These are phyloP conservation scores for Penicillium sp. DNA, from an alignment of 2,329 filamentous ascomycete genomes.

Conservation along the genomic window DNA sequence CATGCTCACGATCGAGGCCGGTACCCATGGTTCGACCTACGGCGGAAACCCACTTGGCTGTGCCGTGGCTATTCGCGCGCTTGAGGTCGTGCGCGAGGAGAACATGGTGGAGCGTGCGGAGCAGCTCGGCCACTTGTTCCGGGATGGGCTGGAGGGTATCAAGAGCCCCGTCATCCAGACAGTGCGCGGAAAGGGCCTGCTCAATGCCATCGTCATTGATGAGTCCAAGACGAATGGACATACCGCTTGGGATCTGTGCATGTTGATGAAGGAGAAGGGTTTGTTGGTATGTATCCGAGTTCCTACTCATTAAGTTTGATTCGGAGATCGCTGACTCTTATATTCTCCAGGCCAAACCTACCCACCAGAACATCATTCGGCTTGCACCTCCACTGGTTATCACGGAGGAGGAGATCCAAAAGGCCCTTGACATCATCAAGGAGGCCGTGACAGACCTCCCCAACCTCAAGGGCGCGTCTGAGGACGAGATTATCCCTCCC, in stretches of 20 bases:
- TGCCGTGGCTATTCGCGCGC: constrained; percentile 89
- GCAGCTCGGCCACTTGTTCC: constrained; percentile 76
- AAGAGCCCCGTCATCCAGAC: constrained; percentile 76
- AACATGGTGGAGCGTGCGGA: constrained; percentile 81
- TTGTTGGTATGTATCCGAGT: constrained; percentile 66
- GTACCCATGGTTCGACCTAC: constrained; percentile 97
- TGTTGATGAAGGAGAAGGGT: constrained; percentile 93
- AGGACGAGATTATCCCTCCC: constrained; percentile 57
- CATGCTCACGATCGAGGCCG: constrained; percentile 94
- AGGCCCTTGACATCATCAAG: constrained; percentile 75
- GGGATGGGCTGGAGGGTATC: constrained; percentile 72
- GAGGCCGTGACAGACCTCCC: constrained; percentile 82
- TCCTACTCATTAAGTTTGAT: background rate
- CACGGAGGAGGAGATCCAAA: constrained; percentile 78
- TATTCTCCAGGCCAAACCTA: constrained; percentile 81
- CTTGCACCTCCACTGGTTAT: constrained; percentile 97
- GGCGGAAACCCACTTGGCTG: constrained; percentile 95
- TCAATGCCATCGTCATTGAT: constrained; percentile 96
- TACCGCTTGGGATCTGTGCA: constrained; percentile 92
- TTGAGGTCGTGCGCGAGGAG: constrained; percentile 92
- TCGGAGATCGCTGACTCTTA: background rate
- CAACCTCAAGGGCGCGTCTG: constrained; percentile 57
- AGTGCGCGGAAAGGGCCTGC: constrained; percentile 85
- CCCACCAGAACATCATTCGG: constrained; percentile 96
- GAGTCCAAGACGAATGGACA: constrained; percentile 81